These are phyloP conservation scores for Trypanosoma lewisi DNA, from an alignment of 208 protist genomes.

Conservation along the genomic window DNA sequence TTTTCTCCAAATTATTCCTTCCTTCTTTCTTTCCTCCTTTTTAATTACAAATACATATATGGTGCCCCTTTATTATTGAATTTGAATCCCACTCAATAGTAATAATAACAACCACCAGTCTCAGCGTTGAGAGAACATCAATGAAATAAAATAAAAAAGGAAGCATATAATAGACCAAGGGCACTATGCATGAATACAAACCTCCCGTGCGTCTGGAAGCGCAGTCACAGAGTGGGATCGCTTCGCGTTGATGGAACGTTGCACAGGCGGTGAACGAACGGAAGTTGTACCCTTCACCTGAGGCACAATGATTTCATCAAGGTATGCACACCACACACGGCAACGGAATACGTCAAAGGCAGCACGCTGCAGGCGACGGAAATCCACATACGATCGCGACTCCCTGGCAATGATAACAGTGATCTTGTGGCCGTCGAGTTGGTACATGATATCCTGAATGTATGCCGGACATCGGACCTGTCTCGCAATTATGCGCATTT, in stretches of 20 bases:
- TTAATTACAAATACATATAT: constrained; percentile 4
- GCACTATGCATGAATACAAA: constrained; percentile 1
- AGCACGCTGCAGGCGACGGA: constrained; percentile 70
- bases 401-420: constrained; percentile 68
- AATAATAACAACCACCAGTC: no score
- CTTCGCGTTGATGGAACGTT: constrained; percentile 5
- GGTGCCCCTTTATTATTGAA: neutral
- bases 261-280: neutral
- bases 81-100: neutral
- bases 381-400: constrained; percentile 60
- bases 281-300: neutral
- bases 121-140: no score
- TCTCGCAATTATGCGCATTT: constrained; percentile 45
- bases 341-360: constrained; percentile 74
- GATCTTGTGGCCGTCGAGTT: constrained; percentile 78
- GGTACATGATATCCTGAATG: constrained; percentile 71
- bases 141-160: no score
- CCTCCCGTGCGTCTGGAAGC: neutral
- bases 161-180: no score
- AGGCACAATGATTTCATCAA: constrained; percentile 56
- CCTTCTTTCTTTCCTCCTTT: constrained; percentile 2
- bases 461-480: constrained; percentile 43
- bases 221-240: neutral
- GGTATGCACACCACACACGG: constrained; percentile 80
- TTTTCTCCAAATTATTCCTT: constrained; percentile 4